These are phyloP conservation scores for Gypsophila paniculata DNA, from an alignment of 179 eudicot species.

Conservation along the genomic window DNA sequence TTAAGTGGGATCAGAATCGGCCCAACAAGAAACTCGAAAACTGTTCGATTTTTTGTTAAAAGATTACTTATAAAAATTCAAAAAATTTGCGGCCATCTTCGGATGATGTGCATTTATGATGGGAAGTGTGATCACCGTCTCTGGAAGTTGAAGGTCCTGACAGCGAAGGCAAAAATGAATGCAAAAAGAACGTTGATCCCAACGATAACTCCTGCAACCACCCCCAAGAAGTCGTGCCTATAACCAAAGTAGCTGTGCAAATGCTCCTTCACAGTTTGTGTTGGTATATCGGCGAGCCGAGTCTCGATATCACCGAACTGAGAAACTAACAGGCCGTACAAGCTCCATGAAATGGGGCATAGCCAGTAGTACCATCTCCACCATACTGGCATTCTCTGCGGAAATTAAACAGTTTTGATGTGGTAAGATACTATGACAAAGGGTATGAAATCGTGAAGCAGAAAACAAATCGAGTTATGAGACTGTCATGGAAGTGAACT, in stretches of 20 bases:
- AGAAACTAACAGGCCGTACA: slow-evolving; percentile 59
- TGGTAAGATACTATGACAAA: background rate
- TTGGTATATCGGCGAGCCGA: slow-evolving; percentile 13
- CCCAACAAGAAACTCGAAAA: background rate
- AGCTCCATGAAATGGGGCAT: slow-evolving; percentile 58
- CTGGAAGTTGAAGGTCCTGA: slow-evolving; percentile 37
- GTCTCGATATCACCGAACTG: slow-evolving; percentile 49
- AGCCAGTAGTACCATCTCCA: slow-evolving; percentile 52
- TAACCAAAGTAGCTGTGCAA: slow-evolving; percentile 32
- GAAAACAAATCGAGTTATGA: too few relatives aligned
- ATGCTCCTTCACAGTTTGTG: slow-evolving; percentile 14
- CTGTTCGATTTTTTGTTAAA: background rate
- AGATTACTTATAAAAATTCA: background rate
- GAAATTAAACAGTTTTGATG: background rate
- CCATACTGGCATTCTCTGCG: slow-evolving; percentile 34
- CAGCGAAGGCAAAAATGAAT: slow-evolving; percentile 29
- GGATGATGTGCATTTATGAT: slow-evolving; percentile 1
- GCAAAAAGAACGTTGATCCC: slow-evolving; percentile 32
- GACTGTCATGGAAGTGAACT: slow-evolving; percentile 17
- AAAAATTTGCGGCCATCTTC: background rate
- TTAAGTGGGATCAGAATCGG: background rate
- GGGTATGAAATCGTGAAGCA: background rate
- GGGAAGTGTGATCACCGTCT: slow-evolving; percentile 21
- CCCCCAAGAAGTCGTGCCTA: slow-evolving; percentile 29
- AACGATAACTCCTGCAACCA: slow-evolving; percentile 30